A percentile compares a stretch with the other conserved stretches of the same genome.
These are phyloP conservation scores for Penicillium taxi DNA, from an alignment of 495 filamentous ascomycete genomes.

Conservation along the genomic window DNA sequence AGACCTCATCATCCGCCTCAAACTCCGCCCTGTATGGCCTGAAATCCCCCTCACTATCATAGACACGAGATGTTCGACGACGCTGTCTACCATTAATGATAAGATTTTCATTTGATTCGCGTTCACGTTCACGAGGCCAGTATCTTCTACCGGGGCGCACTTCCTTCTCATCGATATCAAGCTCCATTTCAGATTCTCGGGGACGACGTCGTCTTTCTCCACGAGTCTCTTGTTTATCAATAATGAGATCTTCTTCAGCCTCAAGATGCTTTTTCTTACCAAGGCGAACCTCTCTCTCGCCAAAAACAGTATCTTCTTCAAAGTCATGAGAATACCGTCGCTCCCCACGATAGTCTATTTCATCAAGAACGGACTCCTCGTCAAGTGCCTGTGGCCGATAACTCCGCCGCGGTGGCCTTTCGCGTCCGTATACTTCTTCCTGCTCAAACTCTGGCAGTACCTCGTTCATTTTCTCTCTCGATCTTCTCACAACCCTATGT, in stretches of 20 bases:
- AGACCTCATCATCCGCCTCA: constrained; percentile 19
- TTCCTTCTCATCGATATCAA: constrained; percentile 11
- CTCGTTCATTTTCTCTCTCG: constrained; percentile 19
- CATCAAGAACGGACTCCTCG: constrained; percentile 23
- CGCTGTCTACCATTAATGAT: constrained; percentile 22
- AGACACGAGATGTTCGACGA: constrained; percentile 10
- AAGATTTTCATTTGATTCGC: constrained; percentile 36
- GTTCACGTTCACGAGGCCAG: constrained; percentile 4
- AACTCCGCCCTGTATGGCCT: too few relatives aligned
- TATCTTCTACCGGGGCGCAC: constrained; percentile 5
- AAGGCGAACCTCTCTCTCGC: constrained; percentile 1
- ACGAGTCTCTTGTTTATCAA: constrained; percentile 12
- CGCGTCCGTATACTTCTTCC: constrained; percentile 24
- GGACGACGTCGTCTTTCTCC: constrained; percentile 10
- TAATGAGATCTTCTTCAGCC: constrained; percentile 13
- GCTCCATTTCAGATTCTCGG: constrained; percentile 16
- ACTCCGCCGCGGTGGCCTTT: constrained; percentile 3
- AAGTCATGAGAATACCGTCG: constrained; percentile 8
- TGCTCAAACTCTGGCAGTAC: constrained; percentile 16
- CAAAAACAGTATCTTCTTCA: constrained; percentile 2
- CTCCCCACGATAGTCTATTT: constrained; percentile 19
- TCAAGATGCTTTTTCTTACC: constrained; percentile 1
- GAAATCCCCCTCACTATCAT: constrained; percentile 24
- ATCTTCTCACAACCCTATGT: constrained; percentile 13
- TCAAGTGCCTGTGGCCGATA: constrained; percentile 11